These are phyloP conservation scores for Alliaria petiolata DNA, from an alignment of 345 rosid genomes.

Conservation along the genomic window DNA sequence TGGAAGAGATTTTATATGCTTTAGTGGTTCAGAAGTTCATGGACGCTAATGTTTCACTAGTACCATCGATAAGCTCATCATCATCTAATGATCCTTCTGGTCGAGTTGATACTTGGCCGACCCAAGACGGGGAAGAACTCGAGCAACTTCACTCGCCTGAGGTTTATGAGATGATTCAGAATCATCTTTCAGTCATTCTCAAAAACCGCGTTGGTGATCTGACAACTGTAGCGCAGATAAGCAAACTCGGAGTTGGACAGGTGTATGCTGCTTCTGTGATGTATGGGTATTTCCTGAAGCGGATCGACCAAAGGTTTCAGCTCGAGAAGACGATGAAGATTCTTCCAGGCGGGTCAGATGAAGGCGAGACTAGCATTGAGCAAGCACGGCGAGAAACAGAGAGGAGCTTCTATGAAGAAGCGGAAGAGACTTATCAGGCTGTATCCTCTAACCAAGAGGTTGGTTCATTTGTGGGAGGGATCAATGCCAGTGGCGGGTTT, in stretches of 20 bases:
- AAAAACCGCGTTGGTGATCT: constrained; percentile 63
- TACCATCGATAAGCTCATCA: constrained; percentile 52
- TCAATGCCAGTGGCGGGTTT: constrained; percentile 49
- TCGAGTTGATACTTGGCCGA: constrained; percentile 61
- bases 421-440: constrained; percentile 40
- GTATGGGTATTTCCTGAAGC: constrained; percentile 94
- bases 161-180: constrained; percentile 95
- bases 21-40: constrained; percentile 88
- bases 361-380: constrained; percentile 35
- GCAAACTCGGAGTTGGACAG: constrained; percentile 88
- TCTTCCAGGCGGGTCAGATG: constrained; percentile 55
- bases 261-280: constrained; percentile 95
- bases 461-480: constrained; percentile 52
- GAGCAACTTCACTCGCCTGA: constrained; percentile 78
- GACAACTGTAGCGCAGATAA: constrained; percentile 63
- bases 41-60: constrained; percentile 81
- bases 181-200: constrained; percentile 80
- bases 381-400: constrained; percentile 18
- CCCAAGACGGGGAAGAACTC: constrained; percentile 57
- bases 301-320: constrained; percentile 95
- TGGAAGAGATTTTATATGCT: constrained; percentile 91
- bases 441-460: constrained; percentile 59
- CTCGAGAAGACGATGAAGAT: constrained; percentile 93
- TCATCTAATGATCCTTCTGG: constrained; percentile 53
- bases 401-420: constrained; percentile 22